Percentiles rank a stretch among this genome's conserved stretches.
Evolutionary conservation across 23 red algal species (phyloP).

Genomic region (Gracilaria gracilis): DNA sequence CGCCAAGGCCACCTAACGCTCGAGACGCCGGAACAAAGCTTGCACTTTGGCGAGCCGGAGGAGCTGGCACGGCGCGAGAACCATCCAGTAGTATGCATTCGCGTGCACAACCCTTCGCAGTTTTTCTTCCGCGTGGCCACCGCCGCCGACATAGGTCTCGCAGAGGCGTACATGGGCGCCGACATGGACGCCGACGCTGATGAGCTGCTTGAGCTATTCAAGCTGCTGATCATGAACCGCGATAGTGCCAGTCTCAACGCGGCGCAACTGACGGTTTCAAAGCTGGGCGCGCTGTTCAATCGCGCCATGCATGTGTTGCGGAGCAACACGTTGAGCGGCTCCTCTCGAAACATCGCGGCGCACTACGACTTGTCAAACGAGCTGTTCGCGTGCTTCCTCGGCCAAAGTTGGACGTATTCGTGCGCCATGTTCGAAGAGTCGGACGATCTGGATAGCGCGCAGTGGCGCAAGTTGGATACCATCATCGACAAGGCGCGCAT

Average conservation of each 20-base stretch:
- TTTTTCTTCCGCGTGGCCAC: constrained; percentile 85
- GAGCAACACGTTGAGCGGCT: constrained; percentile 70
- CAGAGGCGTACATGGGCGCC: constrained; percentile 90
- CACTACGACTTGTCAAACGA: constrained; percentile 98
- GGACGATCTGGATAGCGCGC: constrained; percentile 78
- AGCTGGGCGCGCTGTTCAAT: constrained; percentile 56
- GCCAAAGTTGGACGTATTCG: constrained; percentile 92
- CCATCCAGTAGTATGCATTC: constrained; percentile 24
- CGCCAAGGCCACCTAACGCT: constrained; percentile 25
- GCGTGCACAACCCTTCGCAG: constrained; percentile 12
- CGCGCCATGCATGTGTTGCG: constrained; percentile 51
- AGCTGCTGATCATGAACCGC: constrained; percentile 88
- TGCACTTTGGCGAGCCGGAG: constrained; percentile 42
- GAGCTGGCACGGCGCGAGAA: neutral
- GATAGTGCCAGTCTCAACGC: constrained; percentile 39
- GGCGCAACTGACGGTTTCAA: constrained; percentile 33
- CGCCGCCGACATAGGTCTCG: constrained; percentile 92
- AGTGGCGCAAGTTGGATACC: constrained; percentile 79
- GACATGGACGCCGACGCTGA: constrained; percentile 59
- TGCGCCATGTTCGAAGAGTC: constrained; percentile 76
- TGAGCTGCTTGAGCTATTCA: constrained; percentile 63
- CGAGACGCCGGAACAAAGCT: neutral
- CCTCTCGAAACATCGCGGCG: constrained; percentile 76
- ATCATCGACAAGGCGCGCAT: constrained; percentile 83
- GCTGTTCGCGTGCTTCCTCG: constrained; percentile 94